Evolutionary conservation across 2,329 filamentous ascomycete genomes (phyloP), one percentile per base, ranked within the genome.

Genomic region (Colletotrichum sp.): DNA sequence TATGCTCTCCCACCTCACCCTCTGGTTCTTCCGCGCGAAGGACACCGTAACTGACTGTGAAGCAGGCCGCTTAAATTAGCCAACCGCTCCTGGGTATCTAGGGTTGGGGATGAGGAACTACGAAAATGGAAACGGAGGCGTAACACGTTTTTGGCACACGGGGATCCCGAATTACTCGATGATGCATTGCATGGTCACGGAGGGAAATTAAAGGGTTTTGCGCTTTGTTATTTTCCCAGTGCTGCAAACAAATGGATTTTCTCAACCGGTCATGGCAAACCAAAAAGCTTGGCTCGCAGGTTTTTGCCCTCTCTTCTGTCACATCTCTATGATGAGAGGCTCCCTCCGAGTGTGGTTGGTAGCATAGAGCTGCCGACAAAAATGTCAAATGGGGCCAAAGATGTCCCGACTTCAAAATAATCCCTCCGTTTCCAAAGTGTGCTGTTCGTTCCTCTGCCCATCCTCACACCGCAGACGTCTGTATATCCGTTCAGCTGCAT

Each of bases 71-170:
- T 70, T 76, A 76, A 76, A 71, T 72, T 60, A 71, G 34, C 60
- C 71, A 66, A 76, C 70, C 69, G 69, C 63, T 69, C 69, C 69
- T 68, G 69, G 76, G 76, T 76, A 71, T 71, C 72, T 76, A 75
- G 77, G 63, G 74, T 70, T 72, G 69, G 74, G 72, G 75, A 75
- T 71, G 65, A 69, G 69, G 69, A 71, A 71, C 69, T 74, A 76
- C 65, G 74, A 76, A 76, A 72, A 76, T 77, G 77, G 69, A 66
- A 63, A 76, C 73, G 72, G 75, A 75, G 75, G 75, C 75, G 75
- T 76, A 76, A 76, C 71, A 76, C 74, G 76, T 71, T 73, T 78
- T 78, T 78, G 75, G 75, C 75, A 76, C 71, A 76, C 52, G 74
- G 74, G 75, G 72, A 64, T 75, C 72, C 75, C 75, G 74, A 75